Percentiles rank a stretch among this genome's conserved stretches.
Conservation (phyloP, 306 rosid species). For the Malus sieversii region DNA sequence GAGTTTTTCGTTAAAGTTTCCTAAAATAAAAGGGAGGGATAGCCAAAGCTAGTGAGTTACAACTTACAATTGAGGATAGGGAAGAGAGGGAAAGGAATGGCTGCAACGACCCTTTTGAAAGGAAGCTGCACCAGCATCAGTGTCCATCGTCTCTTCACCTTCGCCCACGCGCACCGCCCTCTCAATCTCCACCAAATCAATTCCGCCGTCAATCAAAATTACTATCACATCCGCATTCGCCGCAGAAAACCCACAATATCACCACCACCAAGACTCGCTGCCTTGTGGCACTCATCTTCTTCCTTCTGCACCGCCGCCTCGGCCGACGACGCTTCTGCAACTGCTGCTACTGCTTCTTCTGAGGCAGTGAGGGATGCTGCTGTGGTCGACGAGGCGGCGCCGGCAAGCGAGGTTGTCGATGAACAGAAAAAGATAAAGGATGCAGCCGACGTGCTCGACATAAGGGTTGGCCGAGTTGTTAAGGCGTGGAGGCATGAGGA, state of each 20-base stretch:
- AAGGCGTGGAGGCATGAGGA: constrained; percentile 88
- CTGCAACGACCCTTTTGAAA: constrained; percentile 7
- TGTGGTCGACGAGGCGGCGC: not conserved
- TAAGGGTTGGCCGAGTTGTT: constrained; percentile 69
- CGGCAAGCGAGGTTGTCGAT: not conserved
- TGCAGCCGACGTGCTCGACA: constrained; percentile 65
- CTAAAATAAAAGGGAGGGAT: no score
- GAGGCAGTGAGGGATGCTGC: not conserved
- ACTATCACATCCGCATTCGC: not conserved
- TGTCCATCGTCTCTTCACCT: not conserved
- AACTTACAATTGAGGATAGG: not conserved
- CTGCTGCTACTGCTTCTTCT: not conserved
- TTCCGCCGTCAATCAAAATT: not conserved
- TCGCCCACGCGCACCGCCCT: not conserved
- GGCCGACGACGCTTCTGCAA: not conserved
- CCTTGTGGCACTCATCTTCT: constrained; percentile 1
- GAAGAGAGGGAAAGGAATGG: not conserved
- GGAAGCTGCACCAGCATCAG: not conserved
- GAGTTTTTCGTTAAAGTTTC: no score
- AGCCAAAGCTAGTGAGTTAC: not conserved
- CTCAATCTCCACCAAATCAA: not conserved
- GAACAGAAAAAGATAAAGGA: constrained; percentile 33
- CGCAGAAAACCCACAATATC: not conserved
- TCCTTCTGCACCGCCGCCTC: constrained; percentile 9
- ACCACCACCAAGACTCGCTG: not conserved